Evolutionary conservation across 495 filamentous ascomycete genomes (phyloP), one percentile per base, ranked within the genome.

Genomic region (Aspergillus kassunensis): DNA sequence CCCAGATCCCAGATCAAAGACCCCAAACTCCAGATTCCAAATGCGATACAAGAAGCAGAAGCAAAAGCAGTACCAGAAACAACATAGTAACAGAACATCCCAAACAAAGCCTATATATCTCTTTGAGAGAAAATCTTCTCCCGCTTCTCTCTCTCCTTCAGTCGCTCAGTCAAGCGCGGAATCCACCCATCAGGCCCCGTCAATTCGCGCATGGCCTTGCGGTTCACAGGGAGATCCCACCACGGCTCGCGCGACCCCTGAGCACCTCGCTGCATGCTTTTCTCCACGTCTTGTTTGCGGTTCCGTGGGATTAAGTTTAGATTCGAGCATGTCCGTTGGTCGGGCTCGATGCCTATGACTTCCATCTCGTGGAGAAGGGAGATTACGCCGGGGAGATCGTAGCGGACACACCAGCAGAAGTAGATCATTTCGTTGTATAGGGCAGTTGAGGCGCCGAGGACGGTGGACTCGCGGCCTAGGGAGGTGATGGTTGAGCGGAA

Each of bases 331-430:
- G 87, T 88, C n/a, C 71, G 72, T 0, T 54, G 53, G 54, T 90
- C 78, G 27, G 80, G 77, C 16, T 80, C 79, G 20, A 92, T 64
- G 7, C 88, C 89, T 1, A 74, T 80, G 8, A 78, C 65, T 33
- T 87, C 82, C 90, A 96, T 96, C 65, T 96, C 89, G 35, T 73
- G 67, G 6, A 95, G 68, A 4, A 90, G 68, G 10, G 80, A 71
- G 10, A 84, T 61, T 29, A 91, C 78, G 9, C 74, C 77, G 9
- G 68, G 58, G 1, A 88, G 67, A 58, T 93, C 81, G 5, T 77
- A 73, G 54, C 82, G 81, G 3, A 78, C 75, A 27, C 65, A 66
- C 84, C 87, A 91, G 51, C 81, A 69, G 29, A 87, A 77, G 20
- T 70, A 58, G 18, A 91, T 71, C 30, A 91, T 68, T 40, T 86